A percentile compares a stretch with the other conserved stretches of the same genome.
These are phyloP conservation scores for Nakazawaea populi DNA, from an alignment of 805 yeast genomes.

Conservation along the genomic window DNA sequence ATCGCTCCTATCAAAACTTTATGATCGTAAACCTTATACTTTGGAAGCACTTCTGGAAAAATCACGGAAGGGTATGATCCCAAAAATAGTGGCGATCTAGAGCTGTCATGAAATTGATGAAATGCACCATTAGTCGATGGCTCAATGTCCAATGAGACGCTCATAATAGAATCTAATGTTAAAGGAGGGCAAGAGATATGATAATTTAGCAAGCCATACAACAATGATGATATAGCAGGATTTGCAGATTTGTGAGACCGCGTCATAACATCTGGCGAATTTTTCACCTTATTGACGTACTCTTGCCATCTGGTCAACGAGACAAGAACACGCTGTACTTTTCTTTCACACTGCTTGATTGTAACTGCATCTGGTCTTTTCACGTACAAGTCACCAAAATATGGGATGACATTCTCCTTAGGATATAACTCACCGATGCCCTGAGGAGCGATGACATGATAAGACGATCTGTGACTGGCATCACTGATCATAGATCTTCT, in stretches of 20 bases:
- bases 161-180: conserved; percentile 52
- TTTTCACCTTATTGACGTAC: conserved; percentile 45
- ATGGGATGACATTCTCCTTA: conserved; percentile 77
- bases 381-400: conserved; percentile 80
- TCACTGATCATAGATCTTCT: conserved; percentile 60
- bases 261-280: conserved; percentile 28
- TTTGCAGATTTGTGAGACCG: conserved; percentile 5
- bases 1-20: conserved; percentile 49
- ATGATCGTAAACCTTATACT: conserved; percentile 52
- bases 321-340: conserved; percentile 60
- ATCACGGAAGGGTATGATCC: conserved; percentile 64
- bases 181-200: conserved; percentile 36
- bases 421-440: conserved; percentile 76
- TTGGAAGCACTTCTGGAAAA: conserved; percentile 52
- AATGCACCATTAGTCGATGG: conserved; percentile 47
- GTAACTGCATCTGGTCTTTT: conserved; percentile 32
- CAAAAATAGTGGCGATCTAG: conserved; percentile 49
- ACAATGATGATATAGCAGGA: conserved; percentile 30
- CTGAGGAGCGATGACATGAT: conserved; percentile 79
- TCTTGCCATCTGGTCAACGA: conserved; percentile 83
- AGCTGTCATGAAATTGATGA: conserved; percentile 33
- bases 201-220: conserved; percentile 40
- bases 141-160: conserved; percentile 56
- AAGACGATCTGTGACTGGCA: conserved; percentile 51
- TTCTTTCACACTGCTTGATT: conserved; percentile 53